Conservation (phyloP, 441 rosid species). For the Pelargonium cotyledonis region DNA sequence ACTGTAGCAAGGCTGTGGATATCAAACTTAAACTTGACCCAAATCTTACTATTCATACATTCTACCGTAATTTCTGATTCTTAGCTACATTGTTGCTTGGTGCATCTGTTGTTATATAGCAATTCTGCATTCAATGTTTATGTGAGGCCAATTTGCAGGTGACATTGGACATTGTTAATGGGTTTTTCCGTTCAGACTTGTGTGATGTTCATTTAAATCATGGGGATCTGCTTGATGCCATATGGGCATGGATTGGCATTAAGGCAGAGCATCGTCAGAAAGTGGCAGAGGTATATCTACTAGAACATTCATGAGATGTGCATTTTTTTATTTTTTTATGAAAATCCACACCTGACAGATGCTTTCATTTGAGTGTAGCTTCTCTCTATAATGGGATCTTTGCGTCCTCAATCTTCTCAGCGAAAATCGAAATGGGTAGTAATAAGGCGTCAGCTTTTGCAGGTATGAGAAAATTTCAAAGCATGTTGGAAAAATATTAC, state of each 20-base stretch:
- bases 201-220: slow-evolving; percentile 92
- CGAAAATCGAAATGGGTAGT: slow-evolving; percentile 83
- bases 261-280: slow-evolving; percentile 70
- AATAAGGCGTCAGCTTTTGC: slow-evolving; percentile 89
- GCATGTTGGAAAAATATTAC: background rate
- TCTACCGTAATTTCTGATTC: background rate
- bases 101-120: background rate
- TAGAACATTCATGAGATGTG: slow-evolving; percentile 21
- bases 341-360: slow-evolving; percentile 25
- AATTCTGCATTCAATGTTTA: slow-evolving; percentile 7
- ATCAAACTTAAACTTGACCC: too few relatives aligned
- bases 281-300: slow-evolving; percentile 76
- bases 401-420: slow-evolving; percentile 90
- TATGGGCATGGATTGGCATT: slow-evolving; percentile 96
- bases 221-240: slow-evolving; percentile 80
- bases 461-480: slow-evolving; percentile 47
- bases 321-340: slow-evolving; percentile 13
- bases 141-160: slow-evolving; percentile 43
- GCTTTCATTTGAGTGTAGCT: slow-evolving; percentile 45
- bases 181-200: slow-evolving; percentile 50
- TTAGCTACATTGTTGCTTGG: slow-evolving; percentile 1
- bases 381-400: slow-evolving; percentile 80
- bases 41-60: background rate
- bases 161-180: slow-evolving; percentile 56
- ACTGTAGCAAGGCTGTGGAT: too few relatives aligned